These are phyloP conservation scores for Cyberlindnera mississippiensis DNA, from an alignment of 805 yeast species.

Conservation along the genomic window DNA sequence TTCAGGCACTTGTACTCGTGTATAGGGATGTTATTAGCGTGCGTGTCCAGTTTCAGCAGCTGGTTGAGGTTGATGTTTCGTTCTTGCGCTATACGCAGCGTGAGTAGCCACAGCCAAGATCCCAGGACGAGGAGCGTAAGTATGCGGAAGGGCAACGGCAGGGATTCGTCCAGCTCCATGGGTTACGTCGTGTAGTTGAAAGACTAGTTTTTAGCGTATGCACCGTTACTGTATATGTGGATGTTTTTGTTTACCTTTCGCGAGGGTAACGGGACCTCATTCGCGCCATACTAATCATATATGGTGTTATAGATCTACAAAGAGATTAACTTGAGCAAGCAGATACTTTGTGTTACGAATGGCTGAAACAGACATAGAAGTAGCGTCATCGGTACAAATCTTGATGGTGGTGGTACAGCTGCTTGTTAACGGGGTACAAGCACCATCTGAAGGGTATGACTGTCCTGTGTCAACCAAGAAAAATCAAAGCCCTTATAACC, in stretches of 20 bases:
- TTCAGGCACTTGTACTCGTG: slow-evolving; percentile 8
- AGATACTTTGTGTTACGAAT: too few species aligned
- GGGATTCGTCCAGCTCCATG: slow-evolving; percentile 9
- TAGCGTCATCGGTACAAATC: too few species aligned
- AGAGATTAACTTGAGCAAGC: too few species aligned
- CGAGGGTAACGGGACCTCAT: too few species aligned
- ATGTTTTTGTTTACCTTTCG: not conserved
- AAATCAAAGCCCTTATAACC: too few species aligned
- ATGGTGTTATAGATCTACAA: too few species aligned
- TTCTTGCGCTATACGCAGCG: not conserved
- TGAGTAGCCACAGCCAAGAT: slow-evolving; percentile 14
- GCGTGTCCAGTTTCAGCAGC: slow-evolving; percentile 12
- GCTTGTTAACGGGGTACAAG: too few species aligned
- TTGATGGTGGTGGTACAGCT: too few species aligned
- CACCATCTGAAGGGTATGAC: too few species aligned
- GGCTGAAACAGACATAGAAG: too few species aligned
- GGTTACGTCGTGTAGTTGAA: not conserved
- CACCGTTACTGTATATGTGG: not conserved
- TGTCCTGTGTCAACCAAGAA: too few species aligned
- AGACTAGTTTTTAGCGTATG: not conserved
- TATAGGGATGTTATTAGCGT: not conserved
- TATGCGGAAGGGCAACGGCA: slow-evolving; percentile 17
- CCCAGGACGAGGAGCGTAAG: slow-evolving; percentile 7
- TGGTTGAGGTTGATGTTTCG: slow-evolving; percentile 11
- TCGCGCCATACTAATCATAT: too few species aligned